These are phyloP conservation scores for Zygosaccharomyces pseudobailii DNA, from an alignment of 1,139 yeast genomes.

Conservation along the genomic window DNA sequence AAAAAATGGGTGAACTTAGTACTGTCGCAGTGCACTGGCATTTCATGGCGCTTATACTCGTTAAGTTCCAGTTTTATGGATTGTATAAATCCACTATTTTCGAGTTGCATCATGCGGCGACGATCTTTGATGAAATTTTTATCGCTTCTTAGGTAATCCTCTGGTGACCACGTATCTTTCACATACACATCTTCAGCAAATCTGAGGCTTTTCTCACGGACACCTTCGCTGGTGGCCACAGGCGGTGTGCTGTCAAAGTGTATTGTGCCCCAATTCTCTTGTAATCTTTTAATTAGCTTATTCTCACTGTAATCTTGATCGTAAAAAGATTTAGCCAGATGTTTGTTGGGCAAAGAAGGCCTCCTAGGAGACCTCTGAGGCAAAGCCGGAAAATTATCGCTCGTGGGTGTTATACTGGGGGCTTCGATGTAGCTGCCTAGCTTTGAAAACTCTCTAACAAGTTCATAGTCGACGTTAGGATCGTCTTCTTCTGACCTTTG, in stretches of 20 bases:
- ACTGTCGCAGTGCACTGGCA: constrained; percentile 31
- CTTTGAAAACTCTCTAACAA: constrained; percentile 19
- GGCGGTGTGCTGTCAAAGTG: constrained; percentile 15
- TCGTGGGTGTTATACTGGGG: not conserved
- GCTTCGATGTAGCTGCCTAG: constrained; percentile 17
- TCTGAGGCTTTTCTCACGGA: constrained; percentile 11
- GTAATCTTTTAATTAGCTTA: constrained; percentile 16
- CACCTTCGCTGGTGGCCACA: not conserved
- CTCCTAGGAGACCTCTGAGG: constrained; percentile 26
- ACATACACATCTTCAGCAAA: constrained; percentile 20
- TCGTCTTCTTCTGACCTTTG: constrained; percentile 5
- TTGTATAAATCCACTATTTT: constrained; percentile 19
- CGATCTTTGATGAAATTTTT: constrained; percentile 19
- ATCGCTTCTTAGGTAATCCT: constrained; percentile 27
- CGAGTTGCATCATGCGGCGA: constrained; percentile 20
- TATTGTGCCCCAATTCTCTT: constrained; percentile 24
- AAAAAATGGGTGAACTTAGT: constrained; percentile 29
- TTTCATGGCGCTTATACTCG: constrained; percentile 29
- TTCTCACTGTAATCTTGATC: constrained; percentile 6
- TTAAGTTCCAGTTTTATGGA: constrained; percentile 29
- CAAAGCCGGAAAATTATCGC: not conserved
- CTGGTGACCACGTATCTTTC: constrained; percentile 23
- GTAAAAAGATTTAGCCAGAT: constrained; percentile 19
- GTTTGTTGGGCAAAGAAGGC: constrained; percentile 17
- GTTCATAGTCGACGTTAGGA: constrained; percentile 16